Evolutionary conservation across 2,329 filamentous ascomycete genomes (phyloP), one percentile per base, ranked within the genome.

Genomic region (Colletotrichum siamense): DNA sequence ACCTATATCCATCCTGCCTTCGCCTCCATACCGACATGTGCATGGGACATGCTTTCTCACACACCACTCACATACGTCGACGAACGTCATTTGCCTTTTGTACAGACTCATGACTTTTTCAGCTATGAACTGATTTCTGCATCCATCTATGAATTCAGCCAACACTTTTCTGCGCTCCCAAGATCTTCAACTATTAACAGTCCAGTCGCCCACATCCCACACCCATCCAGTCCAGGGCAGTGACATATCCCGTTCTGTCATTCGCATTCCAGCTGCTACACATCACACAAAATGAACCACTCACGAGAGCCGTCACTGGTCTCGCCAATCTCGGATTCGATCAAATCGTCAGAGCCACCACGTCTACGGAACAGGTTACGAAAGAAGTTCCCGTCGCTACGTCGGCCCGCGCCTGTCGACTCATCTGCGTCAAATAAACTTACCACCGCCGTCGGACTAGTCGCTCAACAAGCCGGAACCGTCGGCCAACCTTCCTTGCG

Each of bases 381-480:
- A 55, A 84, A 82, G 72, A 84, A 81, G 76, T 76, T 69, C 22
- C 77, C 79, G 36, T 79, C 77, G 36, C 64, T 78, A 44, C 82
- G 82, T 57, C 75, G 80, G 65, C 55, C 59, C 26, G 81, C 79
- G 22, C 81, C 80, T 32, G 78, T 79, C 73, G 79, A 82, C 62
- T 82, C 82, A 34, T 77, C 77, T 8, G 72, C 78, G 49, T 80
- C 79, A 28, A 75, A 78, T 44, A 66, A 71, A 63, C 57, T 61
- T 39, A 74, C 44, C 30, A 69, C 62, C 57, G 61, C 70, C 30
- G 66, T 76, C 28, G 77, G 66, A 49, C 63, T 78, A 49, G 63
- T 77, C 55, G 76, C 69, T 16, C 71, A 77, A 13, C 77, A 78
- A 30, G 62, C 69, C 70, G 75, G 65, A 68, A 64, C 30, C 49